These are phyloP conservation scores for Penicillium expansum DNA, from an alignment of 2,329 filamentous ascomycete species.

Conservation along the genomic window DNA sequence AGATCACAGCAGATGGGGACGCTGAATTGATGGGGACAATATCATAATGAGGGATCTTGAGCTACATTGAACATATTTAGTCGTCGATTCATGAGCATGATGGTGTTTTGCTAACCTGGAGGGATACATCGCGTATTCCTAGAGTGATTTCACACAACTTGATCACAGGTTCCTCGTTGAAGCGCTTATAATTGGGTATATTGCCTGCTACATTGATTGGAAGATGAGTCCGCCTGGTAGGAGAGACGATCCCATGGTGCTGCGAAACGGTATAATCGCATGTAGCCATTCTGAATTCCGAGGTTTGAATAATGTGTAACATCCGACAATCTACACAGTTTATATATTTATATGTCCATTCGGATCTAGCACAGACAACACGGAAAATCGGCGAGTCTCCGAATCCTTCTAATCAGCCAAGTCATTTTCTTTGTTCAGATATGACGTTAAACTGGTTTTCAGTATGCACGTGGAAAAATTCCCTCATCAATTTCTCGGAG, in stretches of 20 bases:
- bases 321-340: background rate
- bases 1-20: background rate
- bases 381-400: background rate
- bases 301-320: background rate
- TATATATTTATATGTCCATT: conserved; percentile 3
- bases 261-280: background rate
- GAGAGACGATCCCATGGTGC: too few relatives aligned
- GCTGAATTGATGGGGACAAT: background rate
- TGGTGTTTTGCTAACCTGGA: background rate
- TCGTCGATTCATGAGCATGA: too few relatives aligned
- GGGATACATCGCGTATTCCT: background rate
- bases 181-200: background rate
- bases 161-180: background rate
- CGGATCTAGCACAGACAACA: background rate
- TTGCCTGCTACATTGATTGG: background rate
- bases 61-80: background rate
- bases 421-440: background rate
- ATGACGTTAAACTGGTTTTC: background rate
- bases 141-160: background rate
- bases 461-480: background rate
- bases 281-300: background rate
- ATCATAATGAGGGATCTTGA: conserved; percentile 1
- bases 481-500: too few relatives aligned
- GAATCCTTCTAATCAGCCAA: background rate
- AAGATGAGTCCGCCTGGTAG: background rate